These are phyloP conservation scores for Pythium aristosporum DNA, from an alignment of 352 stramenopile genomes.

Conservation along the genomic window DNA sequence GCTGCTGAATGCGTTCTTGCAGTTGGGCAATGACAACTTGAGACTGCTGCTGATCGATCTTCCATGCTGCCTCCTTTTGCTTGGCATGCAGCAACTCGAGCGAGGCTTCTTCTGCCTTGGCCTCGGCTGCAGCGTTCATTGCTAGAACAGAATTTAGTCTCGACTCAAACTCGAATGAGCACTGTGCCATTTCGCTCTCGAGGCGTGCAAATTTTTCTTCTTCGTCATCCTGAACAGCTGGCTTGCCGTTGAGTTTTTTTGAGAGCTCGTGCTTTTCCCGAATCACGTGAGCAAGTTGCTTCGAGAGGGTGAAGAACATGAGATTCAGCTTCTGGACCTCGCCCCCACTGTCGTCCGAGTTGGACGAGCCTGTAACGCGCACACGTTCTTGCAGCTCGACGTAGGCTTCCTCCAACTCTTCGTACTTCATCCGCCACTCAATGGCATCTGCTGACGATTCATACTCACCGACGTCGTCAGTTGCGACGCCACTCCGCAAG, in stretches of 20 bases:
- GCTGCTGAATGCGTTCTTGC: slow-evolving; percentile 22
- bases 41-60: slow-evolving; percentile 41
- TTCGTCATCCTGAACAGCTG: slow-evolving; percentile 17
- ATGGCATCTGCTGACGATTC: slow-evolving; percentile 70
- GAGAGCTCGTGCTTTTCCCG: slow-evolving; percentile 77
- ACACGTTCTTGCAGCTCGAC: slow-evolving; percentile 51
- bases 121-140: slow-evolving; percentile 37
- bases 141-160: slow-evolving; percentile 39
- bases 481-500: slow-evolving; percentile 26
- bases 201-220: slow-evolving; percentile 36
- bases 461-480: slow-evolving; percentile 42
- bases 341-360: slow-evolving; percentile 17
- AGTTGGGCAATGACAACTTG: slow-evolving; percentile 35
- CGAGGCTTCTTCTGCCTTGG: slow-evolving; percentile 41
- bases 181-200: slow-evolving; percentile 41
- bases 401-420: slow-evolving; percentile 70
- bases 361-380: slow-evolving; percentile 6
- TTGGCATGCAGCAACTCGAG: slow-evolving; percentile 60
- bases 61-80: slow-evolving; percentile 61
- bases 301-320: slow-evolving; percentile 61
- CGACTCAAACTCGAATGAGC: slow-evolving; percentile 44
- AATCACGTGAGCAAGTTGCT: slow-evolving; percentile 65
- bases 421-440: slow-evolving; percentile 83
- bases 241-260: slow-evolving; percentile 34
- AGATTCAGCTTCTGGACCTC: slow-evolving; percentile 66